Percentiles rank a stretch among this genome's conserved stretches.
These are phyloP conservation scores for Pleurozium schreberi DNA, from an alignment of 225 moss, liverwort and hornwort species.

Conservation along the genomic window DNA sequence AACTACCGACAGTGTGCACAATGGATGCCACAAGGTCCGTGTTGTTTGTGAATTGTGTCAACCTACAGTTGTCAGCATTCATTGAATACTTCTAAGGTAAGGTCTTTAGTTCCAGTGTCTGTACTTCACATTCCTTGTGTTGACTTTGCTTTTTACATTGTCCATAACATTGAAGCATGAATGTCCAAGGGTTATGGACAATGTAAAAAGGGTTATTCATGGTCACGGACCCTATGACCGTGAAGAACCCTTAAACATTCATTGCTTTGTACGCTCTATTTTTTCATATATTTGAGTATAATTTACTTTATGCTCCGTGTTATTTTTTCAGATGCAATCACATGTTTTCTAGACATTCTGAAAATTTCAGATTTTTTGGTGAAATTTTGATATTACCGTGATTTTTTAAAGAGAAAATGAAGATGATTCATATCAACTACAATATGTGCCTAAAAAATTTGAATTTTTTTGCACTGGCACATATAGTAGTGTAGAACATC, in stretches of 20 bases:
- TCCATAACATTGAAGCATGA: not conserved
- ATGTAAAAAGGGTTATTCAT: no score
- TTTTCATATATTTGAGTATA: not conserved
- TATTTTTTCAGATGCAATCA: not conserved
- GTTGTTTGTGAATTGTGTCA: not conserved
- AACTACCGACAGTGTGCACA: not conserved
- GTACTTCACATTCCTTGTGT: not conserved
- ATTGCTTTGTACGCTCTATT: not conserved
- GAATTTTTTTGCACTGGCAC: not conserved
- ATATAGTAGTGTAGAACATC: not conserved
- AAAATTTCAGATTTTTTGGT: not conserved
- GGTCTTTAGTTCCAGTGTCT: not conserved
- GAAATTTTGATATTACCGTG: not conserved
- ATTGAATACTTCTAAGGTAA: no score
- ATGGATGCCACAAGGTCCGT: not conserved
- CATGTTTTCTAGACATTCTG: not conserved
- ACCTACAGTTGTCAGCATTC: not conserved
- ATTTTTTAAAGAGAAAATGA: not conserved
- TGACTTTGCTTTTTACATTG: no score
- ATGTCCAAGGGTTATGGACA: no score
- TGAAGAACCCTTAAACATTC: not conserved
- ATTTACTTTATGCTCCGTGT: not conserved
- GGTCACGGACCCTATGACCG: not conserved
- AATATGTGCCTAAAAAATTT: not conserved
- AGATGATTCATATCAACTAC: not conserved